Evolutionary conservation across 306 rosid species (phyloP).

Genomic region (Corylus heterophylla): DNA sequence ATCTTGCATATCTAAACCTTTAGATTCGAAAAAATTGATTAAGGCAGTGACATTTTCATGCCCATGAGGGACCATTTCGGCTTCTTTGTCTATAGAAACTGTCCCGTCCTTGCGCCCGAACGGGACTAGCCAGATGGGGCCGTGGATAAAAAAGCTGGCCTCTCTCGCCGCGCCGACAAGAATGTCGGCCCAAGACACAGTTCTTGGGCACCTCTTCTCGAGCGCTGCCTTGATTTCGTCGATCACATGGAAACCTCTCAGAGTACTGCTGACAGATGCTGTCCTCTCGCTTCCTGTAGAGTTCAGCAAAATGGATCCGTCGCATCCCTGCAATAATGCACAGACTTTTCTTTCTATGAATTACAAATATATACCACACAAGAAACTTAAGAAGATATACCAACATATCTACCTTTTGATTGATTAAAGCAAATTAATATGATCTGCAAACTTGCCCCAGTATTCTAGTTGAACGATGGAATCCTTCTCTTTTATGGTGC

Average conservation of each 20-base stretch:
- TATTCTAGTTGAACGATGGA: too few relatives aligned
- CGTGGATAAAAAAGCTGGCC: slow-evolving; percentile 74
- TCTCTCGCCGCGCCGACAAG: slow-evolving; percentile 83
- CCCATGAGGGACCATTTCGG: slow-evolving; percentile 74
- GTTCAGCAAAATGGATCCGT: slow-evolving; percentile 69
- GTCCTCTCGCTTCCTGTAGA: slow-evolving; percentile 57
- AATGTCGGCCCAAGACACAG: slow-evolving; percentile 85
- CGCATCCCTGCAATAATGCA: slow-evolving; percentile 64
- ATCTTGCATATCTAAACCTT: slow-evolving; percentile 70
- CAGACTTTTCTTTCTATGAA: too few relatives aligned
- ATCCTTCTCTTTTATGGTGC: too few relatives aligned
- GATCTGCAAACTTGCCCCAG: too few relatives aligned
- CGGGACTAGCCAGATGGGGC: slow-evolving; percentile 94
- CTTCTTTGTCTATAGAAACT: slow-evolving; percentile 62
- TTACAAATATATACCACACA: too few relatives aligned
- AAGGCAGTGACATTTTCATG: slow-evolving; percentile 67
- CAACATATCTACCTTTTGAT: too few relatives aligned
- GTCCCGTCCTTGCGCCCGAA: slow-evolving; percentile 75
- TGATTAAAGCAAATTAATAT: too few relatives aligned
- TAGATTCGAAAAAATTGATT: slow-evolving; percentile 36
- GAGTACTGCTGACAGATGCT: slow-evolving; percentile 62
- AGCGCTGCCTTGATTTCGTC: slow-evolving; percentile 67
- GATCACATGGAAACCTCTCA: slow-evolving; percentile 68
- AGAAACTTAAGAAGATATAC: too few relatives aligned
- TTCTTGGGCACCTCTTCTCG: slow-evolving; percentile 70